Percentiles rank a stretch among this genome's conserved stretches.
Conservation (phyloP, 768 basidiomycete genomes). For the Mycena pura region DNA sequence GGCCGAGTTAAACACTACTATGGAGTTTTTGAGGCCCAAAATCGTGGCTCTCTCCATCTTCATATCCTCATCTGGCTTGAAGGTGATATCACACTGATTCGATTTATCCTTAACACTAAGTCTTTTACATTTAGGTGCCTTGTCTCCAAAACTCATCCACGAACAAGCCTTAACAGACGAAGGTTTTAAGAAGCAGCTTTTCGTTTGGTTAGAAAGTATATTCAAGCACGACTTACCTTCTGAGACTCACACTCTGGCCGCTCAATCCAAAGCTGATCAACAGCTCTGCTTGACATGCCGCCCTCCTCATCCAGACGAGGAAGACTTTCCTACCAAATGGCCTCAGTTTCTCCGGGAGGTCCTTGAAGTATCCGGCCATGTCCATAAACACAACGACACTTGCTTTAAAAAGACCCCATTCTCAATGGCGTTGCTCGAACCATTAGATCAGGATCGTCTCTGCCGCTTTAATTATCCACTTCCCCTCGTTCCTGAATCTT, state of each 20-base stretch:
- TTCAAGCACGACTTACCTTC: constrained; percentile 4
- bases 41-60: constrained; percentile 36
- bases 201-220: background rate
- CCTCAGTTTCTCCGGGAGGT: too few species aligned
- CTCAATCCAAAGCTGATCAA: background rate
- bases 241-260: background rate
- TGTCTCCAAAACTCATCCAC: background rate
- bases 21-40: constrained; percentile 39
- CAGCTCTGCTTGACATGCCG: background rate
- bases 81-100: too few species aligned
- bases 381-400: too few species aligned
- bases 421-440: too few species aligned
- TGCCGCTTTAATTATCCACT: constrained; percentile 18
- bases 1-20: constrained; percentile 33
- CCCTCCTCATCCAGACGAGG: constrained; percentile 9
- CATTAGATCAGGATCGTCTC: constrained; percentile 19
- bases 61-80: constrained; percentile 2
- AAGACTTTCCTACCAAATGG: background rate
- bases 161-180: constrained; percentile 6
- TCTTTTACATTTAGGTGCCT: too few species aligned
- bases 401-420: too few species aligned
- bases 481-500: background rate
- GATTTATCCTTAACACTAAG: too few species aligned
- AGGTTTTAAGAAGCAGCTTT: background rate
- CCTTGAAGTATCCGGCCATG: too few species aligned